Evolutionary conservation across 352 stramenopile genomes (phyloP), one percentile per base, ranked within the genome.

Genomic region (Phytopythium boreale): DNA sequence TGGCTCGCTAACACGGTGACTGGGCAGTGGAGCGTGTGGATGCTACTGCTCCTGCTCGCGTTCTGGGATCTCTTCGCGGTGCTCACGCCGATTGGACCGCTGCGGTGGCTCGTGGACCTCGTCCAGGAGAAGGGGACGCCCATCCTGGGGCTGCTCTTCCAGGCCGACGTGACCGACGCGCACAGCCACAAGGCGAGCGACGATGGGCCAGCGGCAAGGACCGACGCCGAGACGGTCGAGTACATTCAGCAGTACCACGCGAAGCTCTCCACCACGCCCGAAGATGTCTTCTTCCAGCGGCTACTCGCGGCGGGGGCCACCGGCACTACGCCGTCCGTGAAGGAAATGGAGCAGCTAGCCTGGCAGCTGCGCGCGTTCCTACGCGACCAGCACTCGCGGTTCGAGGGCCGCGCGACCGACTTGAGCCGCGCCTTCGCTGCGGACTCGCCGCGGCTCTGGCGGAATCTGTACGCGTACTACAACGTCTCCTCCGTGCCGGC

Each of bases 1-100:
- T 17, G 29, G 52, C 29, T 47, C 47, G 15, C 49, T 59, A 19
- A 44, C 52, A 7, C 37, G 22, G 27, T 7, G 20, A n/a, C 56
- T 71, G 22, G 4, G 4, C 34, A 92, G 80, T 97, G 87, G 88
- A 96, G 85, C 31, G 71, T 84, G 14, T 97, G 89, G 89, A 91
- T 90, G 63, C 73, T 96, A 5, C 69, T 96, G n/a, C 70, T 98
- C 14, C 90, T 98, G 41, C 75, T 99, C 47, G 97, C 89, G 2
- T 89, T 99, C 43, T 99, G 98, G 80, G 97, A 99, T 75, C 76
- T 99, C 9, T 99, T 97, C 68, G 97, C 97, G 5, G 97, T 99
- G 3, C 75, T 99, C 22, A 96, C 96, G 11, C 97, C 97, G 0
- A 93, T 97, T 62, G 97, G 97, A 14, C 97, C 97, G 20, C 78